Percentiles rank a stretch among this genome's conserved stretches.
These are phyloP conservation scores for Fraxinus excelsior DNA, from an alignment of 257 asterid genomes.

Conservation along the genomic window DNA sequence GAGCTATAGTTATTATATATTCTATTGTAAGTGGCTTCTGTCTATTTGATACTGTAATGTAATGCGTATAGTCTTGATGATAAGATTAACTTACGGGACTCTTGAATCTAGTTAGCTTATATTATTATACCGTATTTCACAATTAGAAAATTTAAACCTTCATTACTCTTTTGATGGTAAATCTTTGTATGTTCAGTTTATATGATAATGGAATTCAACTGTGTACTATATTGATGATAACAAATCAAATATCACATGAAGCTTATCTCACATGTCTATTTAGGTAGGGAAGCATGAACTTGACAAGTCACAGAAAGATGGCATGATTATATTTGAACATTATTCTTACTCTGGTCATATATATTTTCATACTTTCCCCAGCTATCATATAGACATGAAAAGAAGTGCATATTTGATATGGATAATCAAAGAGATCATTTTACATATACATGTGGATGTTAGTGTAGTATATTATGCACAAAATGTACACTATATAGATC, in stretches of 20 bases:
- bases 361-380: not conserved
- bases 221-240: not conserved
- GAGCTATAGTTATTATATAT: not conserved
- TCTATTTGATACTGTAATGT: not conserved
- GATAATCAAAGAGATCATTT: not conserved
- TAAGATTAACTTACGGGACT: not conserved
- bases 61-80: not conserved
- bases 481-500: not conserved
- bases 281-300: constrained; percentile 1
- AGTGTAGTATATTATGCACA: constrained; percentile 8
- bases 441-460: not conserved
- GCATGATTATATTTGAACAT: constrained; percentile 10
- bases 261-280: constrained; percentile 15
- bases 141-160: not conserved
- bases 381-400: not conserved
- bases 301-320: not conserved
- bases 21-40: not conserved
- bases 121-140: not conserved
- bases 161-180: not conserved
- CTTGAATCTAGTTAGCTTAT: not conserved
- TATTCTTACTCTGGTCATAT: constrained; percentile 4
- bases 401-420: not conserved
- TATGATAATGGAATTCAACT: constrained; percentile 1
- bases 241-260: not conserved
- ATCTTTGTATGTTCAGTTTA: not conserved